Percentiles rank a stretch among this genome's conserved stretches.
Conservation (phyloP, 768 basidiomycete species). For the Leccinum rimulosum region DNA sequence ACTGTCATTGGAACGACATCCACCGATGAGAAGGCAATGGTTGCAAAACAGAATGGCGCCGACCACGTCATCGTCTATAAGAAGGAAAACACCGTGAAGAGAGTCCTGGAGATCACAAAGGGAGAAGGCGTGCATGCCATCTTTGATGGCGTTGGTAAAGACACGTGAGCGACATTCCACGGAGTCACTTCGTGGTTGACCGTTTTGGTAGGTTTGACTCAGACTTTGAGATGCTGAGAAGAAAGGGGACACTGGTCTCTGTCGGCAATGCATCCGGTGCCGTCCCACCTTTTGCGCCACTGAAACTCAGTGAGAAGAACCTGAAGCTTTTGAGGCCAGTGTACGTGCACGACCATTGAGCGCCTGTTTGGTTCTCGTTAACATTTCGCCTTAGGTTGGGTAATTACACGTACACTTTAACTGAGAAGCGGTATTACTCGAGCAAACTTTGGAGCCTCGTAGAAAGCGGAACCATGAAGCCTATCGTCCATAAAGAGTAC, state of each 20-base stretch:
- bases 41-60: constrained; percentile 78
- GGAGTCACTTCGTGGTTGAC: constrained; percentile 1
- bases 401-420: constrained; percentile 72
- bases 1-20: constrained; percentile 94
- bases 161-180: constrained; percentile 59
- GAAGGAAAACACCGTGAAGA: constrained; percentile 68
- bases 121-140: constrained; percentile 83
- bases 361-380: neutral
- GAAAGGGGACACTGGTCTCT: constrained; percentile 88
- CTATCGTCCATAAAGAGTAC: constrained; percentile 74
- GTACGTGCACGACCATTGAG: constrained; percentile 37
- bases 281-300: constrained; percentile 70
- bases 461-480: constrained; percentile 55
- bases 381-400: constrained; percentile 46
- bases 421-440: constrained; percentile 69
- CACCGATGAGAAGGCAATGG: constrained; percentile 73
- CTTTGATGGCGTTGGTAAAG: constrained; percentile 96
- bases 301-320: constrained; percentile 79
- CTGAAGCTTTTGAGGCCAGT: constrained; percentile 74
- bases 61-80: constrained; percentile 85
- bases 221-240: constrained; percentile 75
- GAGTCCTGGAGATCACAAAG: constrained; percentile 71
- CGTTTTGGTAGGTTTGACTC: constrained; percentile 56
- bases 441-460: constrained; percentile 62
- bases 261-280: constrained; percentile 92